Evolutionary conservation across 306 rosid species (phyloP).

Genomic region (Oemleria cerasiformis): DNA sequence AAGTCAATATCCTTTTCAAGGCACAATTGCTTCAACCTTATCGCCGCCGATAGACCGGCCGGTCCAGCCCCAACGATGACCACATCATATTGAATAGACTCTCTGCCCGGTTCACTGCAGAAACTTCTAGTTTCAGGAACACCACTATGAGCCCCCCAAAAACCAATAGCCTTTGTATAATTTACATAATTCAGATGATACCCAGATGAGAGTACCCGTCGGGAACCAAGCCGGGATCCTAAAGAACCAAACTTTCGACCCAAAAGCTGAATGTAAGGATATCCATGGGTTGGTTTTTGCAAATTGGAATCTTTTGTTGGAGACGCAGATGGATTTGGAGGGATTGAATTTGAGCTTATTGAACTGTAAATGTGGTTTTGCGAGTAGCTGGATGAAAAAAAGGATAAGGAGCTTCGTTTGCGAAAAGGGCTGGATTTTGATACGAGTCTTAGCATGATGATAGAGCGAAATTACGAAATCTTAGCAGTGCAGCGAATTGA

Average conservation of each 20-base stretch:
- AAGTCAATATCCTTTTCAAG: constrained; percentile 51
- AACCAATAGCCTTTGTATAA: not conserved
- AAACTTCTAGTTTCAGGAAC: constrained; percentile 35
- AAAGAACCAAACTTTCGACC: constrained; percentile 22
- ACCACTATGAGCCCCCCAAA: not conserved
- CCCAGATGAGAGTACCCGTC: constrained; percentile 24
- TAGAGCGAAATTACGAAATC: not conserved
- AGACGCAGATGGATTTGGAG: constrained; percentile 1
- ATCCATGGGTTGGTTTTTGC: constrained; percentile 1
- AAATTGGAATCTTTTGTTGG: constrained; percentile 10
- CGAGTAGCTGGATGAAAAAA: constrained; percentile 3
- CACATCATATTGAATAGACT: constrained; percentile 76
- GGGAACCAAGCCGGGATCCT: constrained; percentile 11
- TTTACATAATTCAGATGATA: constrained; percentile 8
- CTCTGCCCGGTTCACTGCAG: constrained; percentile 50
- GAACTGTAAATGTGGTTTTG: constrained; percentile 15
- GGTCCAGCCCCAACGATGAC: constrained; percentile 97
- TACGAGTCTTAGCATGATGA: constrained; percentile 37
- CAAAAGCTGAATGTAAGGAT: constrained; percentile 10
- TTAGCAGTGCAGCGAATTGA: not conserved
- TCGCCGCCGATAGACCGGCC: constrained; percentile 91
- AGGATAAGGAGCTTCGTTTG: constrained; percentile 5
- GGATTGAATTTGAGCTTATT: not conserved
- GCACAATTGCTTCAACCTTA: constrained; percentile 78
- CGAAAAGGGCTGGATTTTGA: constrained; percentile 34